phyloP scores from a whole-genome alignment of 2,329 filamentous ascomycete species.

The Monilinia laxa region DNA sequence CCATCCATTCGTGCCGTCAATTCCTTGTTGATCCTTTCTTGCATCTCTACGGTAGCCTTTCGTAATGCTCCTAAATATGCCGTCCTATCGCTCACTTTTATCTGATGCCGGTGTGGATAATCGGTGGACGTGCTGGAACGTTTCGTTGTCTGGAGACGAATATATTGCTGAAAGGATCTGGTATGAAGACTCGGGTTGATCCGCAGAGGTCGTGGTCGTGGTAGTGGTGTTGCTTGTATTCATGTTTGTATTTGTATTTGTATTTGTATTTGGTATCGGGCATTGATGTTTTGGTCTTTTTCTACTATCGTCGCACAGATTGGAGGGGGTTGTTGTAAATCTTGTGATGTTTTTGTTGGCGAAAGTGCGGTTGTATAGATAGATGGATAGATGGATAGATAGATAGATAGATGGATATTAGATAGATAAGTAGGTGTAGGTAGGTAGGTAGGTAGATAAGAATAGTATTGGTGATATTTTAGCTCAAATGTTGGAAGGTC shows the following conservation, averaged over 20 bases:
- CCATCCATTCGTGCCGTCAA: conserved; percentile 73
- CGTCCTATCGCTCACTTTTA: conserved; percentile 51
- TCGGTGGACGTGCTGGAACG: conserved; percentile 47
- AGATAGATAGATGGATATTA: no score
- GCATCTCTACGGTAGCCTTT: conserved; percentile 55
- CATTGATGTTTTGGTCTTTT: background rate
- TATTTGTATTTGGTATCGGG: conserved; percentile 16
- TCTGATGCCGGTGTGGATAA: conserved; percentile 43
- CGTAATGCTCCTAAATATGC: conserved; percentile 61
- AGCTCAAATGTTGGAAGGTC: no score
- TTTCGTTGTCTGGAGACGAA: conserved; percentile 50
- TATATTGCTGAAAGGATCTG: conserved; percentile 48
- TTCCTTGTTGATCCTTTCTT: conserved; percentile 66
- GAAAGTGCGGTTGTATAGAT: no score
- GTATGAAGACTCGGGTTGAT: background rate
- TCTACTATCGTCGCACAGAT: background rate
- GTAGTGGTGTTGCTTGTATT: background rate
- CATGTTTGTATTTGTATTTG: background rate
- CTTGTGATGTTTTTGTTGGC: background rate
- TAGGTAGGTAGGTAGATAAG: no score
- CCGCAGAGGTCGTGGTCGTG: conserved; percentile 10
- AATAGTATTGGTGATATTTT: no score
- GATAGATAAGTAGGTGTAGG: no score
- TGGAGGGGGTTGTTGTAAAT: background rate
- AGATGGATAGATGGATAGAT: no score